phyloP scores from a whole-genome alignment of 2,329 filamentous ascomycete species.

The Zymoseptoria crescenta region DNA sequence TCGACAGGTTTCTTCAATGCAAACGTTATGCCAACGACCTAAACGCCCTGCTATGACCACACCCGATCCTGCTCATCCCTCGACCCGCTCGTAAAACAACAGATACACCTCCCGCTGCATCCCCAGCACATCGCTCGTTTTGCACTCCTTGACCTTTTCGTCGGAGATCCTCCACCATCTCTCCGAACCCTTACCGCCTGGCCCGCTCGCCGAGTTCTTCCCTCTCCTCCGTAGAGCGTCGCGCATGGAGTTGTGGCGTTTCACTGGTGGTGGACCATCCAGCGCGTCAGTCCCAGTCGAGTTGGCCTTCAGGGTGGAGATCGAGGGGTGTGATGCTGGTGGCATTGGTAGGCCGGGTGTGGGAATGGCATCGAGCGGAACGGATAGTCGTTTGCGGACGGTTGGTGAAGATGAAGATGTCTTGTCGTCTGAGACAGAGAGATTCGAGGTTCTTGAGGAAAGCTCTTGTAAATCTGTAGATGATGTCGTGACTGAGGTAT shows the following conservation, averaged over 20 bases:
- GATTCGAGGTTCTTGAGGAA: too few relatives aligned
- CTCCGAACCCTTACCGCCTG: neutral
- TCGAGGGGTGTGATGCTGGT: constrained; percentile 14
- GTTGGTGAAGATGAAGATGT: neutral
- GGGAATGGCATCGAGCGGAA: constrained; percentile 2
- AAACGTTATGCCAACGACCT: neutral
- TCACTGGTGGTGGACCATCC: constrained; percentile 39
- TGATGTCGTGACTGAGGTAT: too few relatives aligned
- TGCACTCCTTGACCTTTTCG: constrained; percentile 91
- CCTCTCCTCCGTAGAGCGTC: neutral
- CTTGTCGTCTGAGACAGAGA: too few relatives aligned
- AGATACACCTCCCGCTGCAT: constrained; percentile 97
- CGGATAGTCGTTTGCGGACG: neutral
- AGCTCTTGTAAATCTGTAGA: neutral
- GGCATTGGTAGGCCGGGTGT: constrained; percentile 16
- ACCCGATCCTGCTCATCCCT: neutral
- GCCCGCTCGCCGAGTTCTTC: neutral
- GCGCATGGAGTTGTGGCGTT: constrained; percentile 37
- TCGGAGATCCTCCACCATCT: constrained; percentile 98
- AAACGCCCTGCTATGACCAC: too few relatives aligned
- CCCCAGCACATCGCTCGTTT: constrained; percentile 78
- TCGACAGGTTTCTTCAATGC: neutral
- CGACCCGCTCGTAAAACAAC: constrained; percentile 85
- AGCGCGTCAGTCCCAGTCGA: too few relatives aligned
- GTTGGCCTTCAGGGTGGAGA: neutral